phyloP scores from a whole-genome alignment of 2,329 filamentous ascomycete species.

The Pseudomassariella vexata region DNA sequence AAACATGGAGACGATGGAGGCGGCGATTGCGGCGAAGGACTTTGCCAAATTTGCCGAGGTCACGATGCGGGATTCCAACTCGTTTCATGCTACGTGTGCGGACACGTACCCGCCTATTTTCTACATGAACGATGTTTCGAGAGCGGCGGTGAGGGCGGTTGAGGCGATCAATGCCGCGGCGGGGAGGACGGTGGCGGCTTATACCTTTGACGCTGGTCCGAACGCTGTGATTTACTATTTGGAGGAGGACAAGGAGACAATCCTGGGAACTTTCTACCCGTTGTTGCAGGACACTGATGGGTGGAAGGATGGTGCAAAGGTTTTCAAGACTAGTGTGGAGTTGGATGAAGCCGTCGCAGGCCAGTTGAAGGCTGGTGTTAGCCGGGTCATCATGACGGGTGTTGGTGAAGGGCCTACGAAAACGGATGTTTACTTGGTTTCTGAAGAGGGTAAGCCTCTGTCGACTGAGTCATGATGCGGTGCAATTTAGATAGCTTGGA shows the following conservation, averaged over 20 bases:
- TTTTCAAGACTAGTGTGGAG: conserved; percentile 48
- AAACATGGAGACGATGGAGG: conserved; percentile 80
- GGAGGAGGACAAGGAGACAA: conserved; percentile 65
- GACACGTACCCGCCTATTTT: conserved; percentile 98
- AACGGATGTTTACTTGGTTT: conserved; percentile 72
- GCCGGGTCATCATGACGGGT: conserved; percentile 81
- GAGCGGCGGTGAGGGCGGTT: conserved; percentile 80
- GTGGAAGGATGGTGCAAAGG: conserved; percentile 58
- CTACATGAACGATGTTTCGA: conserved; percentile 93
- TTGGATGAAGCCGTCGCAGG: conserved; percentile 61
- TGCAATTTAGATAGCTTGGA: too few relatives aligned
- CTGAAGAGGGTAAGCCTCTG: conserved; percentile 53
- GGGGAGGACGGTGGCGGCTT: conserved; percentile 78
- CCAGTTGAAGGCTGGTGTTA: conserved; percentile 71
- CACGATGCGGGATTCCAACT: conserved; percentile 96
- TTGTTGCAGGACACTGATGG: conserved; percentile 60
- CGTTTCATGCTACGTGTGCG: conserved; percentile 90
- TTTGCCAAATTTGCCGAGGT: conserved; percentile 83
- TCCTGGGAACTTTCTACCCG: conserved; percentile 73
- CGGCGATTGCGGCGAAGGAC: conserved; percentile 70
- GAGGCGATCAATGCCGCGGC: conserved; percentile 81
- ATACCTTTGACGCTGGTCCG: conserved; percentile 95
- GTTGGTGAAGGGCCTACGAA: conserved; percentile 85
- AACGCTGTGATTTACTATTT: conserved; percentile 97
- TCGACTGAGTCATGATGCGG: too few relatives aligned